Base-by-base conservation (phyloP, 164 flowering plant species). In the Platanus orientalis region DNA sequence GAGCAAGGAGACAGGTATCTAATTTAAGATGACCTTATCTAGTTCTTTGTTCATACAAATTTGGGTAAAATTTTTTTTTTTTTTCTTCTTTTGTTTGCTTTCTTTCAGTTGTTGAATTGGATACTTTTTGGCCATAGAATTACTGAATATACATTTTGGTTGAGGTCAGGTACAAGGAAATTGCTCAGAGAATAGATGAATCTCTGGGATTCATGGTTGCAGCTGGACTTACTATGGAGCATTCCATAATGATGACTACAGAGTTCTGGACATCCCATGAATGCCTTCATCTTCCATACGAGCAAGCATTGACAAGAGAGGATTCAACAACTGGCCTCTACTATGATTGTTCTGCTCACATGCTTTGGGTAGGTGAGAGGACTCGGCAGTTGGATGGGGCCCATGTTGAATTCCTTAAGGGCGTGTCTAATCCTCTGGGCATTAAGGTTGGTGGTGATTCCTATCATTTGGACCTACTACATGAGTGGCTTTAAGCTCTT, bases 181-280 rank as follows among this genome's bases (percentile, higher is more conserved):
- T 69, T 7, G 72, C 76, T 11, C 64, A 73, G 5, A 39, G 69
- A 20, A 71, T 73, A 17, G 76, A 73, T 49, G 76, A 73, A 7
- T 72, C 76, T n/a, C 47, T 73, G 34, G 76, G 72, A 7, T 73
- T 73, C 69, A 73, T 73, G 76, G 54, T 68, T 68, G 76, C 76
- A 0, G 72, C 76, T 23, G 76, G 76, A 36, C 65, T 73, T 34
- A 54, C 72, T 4, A 7, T 58, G 20, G 76, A 68, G 39, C 72
- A 73, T 50, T 72, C 72, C 17, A 64, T 69, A 30, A 68, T 73
- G 76, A 64, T 62, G 6, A 69, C 72, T 11, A 73, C 76, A 3
- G 69, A 73, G 36, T 73, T 73, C 29, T 73, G 72, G 72, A 73
- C 72, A 17, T 73, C 76, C 14, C 76, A 73, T 64, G 72, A 73